A percentile compares a stretch with the other conserved stretches of the same genome.
Evolutionary conservation across 331 rosid genomes (phyloP).

Genomic region (Rosa hybrid): DNA sequence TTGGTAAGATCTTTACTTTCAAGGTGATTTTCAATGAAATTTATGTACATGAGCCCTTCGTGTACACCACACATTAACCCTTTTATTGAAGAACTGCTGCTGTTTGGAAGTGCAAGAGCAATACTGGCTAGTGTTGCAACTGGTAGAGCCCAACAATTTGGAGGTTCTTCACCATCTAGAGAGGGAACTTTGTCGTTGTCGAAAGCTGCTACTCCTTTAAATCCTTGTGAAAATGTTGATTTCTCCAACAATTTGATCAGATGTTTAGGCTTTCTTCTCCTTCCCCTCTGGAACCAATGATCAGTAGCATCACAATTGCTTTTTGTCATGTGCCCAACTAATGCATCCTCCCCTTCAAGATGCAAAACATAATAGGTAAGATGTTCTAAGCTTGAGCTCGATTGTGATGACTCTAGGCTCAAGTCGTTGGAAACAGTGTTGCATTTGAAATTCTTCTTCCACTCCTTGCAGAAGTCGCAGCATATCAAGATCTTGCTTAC

Average conservation of each 20-base stretch:
- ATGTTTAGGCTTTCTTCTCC: conserved; percentile 54
- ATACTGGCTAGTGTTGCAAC: conserved; percentile 73
- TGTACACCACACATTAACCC: conserved; percentile 41
- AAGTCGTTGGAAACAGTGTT: conserved; percentile 26
- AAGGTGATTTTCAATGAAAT: conserved; percentile 48
- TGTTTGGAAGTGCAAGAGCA: conserved; percentile 61
- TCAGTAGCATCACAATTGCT: conserved; percentile 59
- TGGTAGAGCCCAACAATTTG: conserved; percentile 80
- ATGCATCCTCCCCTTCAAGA: conserved; percentile 86
- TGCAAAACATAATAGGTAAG: conserved; percentile 65
- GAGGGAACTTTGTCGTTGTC: conserved; percentile 56
- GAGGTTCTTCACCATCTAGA: conserved; percentile 52
- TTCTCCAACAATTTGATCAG: conserved; percentile 53
- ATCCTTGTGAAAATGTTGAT: conserved; percentile 51
- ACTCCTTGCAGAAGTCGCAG: conserved; percentile 33
- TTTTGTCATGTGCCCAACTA: conserved; percentile 61
- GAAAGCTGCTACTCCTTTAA: conserved; percentile 55
- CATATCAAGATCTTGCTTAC: conserved; percentile 35
- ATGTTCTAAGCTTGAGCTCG: conserved; percentile 35
- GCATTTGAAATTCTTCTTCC: conserved; percentile 34
- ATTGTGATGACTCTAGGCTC: conserved; percentile 35
- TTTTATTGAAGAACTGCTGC: conserved; percentile 29
- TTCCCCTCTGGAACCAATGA: conserved; percentile 71
- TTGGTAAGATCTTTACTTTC: conserved; percentile 47
- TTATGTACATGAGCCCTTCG: conserved; percentile 61